Conservation (phyloP, 2,329 filamentous ascomycete genomes). For the Xylaria hypoxylon region DNA sequence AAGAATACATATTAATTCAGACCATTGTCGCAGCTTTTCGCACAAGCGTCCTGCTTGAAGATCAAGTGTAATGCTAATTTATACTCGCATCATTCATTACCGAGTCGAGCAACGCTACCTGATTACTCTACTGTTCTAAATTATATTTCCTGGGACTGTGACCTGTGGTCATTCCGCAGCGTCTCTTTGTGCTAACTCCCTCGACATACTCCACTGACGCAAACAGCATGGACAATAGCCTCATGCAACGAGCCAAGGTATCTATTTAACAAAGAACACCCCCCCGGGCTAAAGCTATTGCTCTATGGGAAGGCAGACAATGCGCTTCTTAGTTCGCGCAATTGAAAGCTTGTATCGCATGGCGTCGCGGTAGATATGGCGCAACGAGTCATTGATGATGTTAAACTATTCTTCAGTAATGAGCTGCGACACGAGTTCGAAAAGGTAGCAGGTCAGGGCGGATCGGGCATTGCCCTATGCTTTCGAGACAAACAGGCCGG, state of each 20-base stretch:
- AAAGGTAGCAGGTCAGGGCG: constrained; percentile 14
- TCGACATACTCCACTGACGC: neutral
- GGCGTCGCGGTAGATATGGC: neutral
- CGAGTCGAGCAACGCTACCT: no score
- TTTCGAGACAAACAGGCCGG: constrained; percentile 9
- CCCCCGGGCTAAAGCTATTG: neutral
- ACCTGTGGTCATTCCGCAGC: no score
- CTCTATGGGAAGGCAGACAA: neutral
- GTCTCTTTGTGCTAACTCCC: neutral
- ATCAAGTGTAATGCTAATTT: neutral
- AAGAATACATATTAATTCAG: neutral
- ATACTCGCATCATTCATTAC: neutral
- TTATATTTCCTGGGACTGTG: neutral
- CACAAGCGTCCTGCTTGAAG: neutral
- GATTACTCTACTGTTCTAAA: neutral
- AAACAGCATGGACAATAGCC: neutral
- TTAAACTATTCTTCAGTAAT: neutral
- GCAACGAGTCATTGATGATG: neutral
- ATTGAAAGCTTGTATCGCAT: neutral
- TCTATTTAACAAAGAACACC: neutral
- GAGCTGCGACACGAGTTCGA: neutral
- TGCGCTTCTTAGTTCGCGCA: neutral
- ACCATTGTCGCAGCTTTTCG: neutral
- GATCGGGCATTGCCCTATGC: constrained; percentile 14
- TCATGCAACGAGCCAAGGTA: no score